Evolutionary conservation across 371 early-diverging fungal genomes (phyloP).

Genomic region (Rhizopus stolonifer): DNA sequence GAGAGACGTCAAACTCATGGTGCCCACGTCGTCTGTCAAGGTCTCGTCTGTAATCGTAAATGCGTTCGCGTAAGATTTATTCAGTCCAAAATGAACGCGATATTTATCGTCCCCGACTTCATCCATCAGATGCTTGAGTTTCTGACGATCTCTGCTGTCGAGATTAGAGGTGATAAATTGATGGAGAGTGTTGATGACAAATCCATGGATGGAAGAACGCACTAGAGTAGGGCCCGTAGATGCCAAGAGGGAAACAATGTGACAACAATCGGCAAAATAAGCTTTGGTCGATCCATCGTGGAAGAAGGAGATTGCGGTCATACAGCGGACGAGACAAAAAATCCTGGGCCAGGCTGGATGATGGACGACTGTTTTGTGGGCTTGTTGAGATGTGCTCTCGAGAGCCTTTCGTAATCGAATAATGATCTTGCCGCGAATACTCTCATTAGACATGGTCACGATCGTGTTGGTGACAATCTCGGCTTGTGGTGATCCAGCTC

Average conservation of each 20-base stretch:
- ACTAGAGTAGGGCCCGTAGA: constrained; percentile 81
- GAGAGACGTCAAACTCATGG: constrained; percentile 66
- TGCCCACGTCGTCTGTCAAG: constrained; percentile 57
- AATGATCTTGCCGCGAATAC: constrained; percentile 76
- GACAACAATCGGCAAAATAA: constrained; percentile 82
- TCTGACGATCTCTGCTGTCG: constrained; percentile 52
- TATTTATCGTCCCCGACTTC: constrained; percentile 76
- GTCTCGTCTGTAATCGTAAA: constrained; percentile 63
- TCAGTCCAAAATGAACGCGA: constrained; percentile 76
- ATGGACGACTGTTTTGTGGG: constrained; percentile 60
- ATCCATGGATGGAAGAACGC: constrained; percentile 82
- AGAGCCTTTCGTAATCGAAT: constrained; percentile 71
- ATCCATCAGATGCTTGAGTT: constrained; percentile 53
- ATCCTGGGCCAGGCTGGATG: constrained; percentile 86
- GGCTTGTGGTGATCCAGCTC: constrained; percentile 73
- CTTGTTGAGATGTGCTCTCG: constrained; percentile 61
- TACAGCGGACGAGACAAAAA: constrained; percentile 78
- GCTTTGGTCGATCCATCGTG: constrained; percentile 64
- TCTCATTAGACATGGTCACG: constrained; percentile 71
- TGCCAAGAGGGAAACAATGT: constrained; percentile 74
- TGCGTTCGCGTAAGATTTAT: constrained; percentile 64
- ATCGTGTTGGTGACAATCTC: constrained; percentile 82
- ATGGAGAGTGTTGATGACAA: constrained; percentile 85
- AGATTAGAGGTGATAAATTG: constrained; percentile 71
- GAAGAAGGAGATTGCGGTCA: constrained; percentile 84